Conservation (phyloP, 2,329 filamentous ascomycete genomes). For the Paecilomyces formosus region DNA sequence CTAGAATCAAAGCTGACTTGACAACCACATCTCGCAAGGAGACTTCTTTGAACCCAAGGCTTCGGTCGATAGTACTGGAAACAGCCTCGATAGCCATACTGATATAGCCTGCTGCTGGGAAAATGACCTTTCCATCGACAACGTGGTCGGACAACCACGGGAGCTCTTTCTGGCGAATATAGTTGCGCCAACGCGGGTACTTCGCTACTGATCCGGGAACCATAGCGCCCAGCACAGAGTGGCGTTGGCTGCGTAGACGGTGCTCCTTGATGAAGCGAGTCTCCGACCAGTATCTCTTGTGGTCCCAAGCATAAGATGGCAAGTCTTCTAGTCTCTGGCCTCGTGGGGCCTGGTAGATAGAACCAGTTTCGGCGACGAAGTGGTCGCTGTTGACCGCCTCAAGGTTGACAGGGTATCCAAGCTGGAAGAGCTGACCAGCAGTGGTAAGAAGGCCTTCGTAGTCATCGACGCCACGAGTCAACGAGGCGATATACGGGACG, state of each 20-base stretch:
- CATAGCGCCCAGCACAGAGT: conserved; percentile 19
- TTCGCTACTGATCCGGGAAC: conserved; percentile 10
- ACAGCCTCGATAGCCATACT: conserved; percentile 19
- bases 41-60: conserved; percentile 8
- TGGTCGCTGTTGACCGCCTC: conserved; percentile 9
- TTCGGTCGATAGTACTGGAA: conserved; percentile 11
- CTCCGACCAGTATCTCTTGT: conserved; percentile 16
- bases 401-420: conserved; percentile 23
- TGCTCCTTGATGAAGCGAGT: conserved; percentile 10
- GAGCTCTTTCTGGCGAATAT: conserved; percentile 12
- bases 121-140: conserved; percentile 12
- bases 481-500: conserved; percentile 19
- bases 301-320: conserved; percentile 13
- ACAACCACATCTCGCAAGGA: conserved; percentile 1
- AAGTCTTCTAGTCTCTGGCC: conserved; percentile 12
- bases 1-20: conserved; percentile 12
- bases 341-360: conserved; percentile 10
- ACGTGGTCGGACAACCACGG: conserved; percentile 16
- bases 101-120: conserved; percentile 17
- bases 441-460: conserved; percentile 11
- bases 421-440: conserved; percentile 18
- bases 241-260: conserved; percentile 6
- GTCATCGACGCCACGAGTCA: conserved; percentile 16
- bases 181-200: conserved; percentile 19
- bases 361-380: conserved; percentile 1